Percentiles rank a stretch among this genome's conserved stretches.
phyloP scores from a whole-genome alignment of 129 eudicot genomes.

The Centrapalus pauciflorus region DNA sequence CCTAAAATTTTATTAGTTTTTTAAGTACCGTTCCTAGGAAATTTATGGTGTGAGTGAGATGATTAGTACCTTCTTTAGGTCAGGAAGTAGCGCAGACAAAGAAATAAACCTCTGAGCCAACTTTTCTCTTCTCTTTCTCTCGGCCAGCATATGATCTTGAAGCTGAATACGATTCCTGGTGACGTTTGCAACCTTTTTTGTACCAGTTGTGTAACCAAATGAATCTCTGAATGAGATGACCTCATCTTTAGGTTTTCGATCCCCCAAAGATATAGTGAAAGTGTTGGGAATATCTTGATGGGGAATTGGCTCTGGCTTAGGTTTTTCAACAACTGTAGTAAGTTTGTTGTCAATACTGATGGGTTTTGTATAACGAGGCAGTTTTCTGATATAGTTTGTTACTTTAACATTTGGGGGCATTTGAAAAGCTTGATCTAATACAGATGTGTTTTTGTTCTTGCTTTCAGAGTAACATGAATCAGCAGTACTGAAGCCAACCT shows the following conservation, averaged over 20 bases:
- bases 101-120: constrained; percentile 32
- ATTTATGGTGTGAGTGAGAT: neutral
- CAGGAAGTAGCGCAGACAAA: constrained; percentile 49
- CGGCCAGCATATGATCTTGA: constrained; percentile 50
- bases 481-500: constrained; percentile 9
- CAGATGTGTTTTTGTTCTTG: constrained; percentile 1
- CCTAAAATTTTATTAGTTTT: neutral
- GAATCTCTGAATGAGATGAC: neutral
- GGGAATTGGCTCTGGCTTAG: constrained; percentile 1
- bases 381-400: neutral
- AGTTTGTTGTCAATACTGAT: neutral
- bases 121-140: constrained; percentile 55
- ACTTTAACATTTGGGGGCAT: neutral
- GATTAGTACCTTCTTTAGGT: constrained; percentile 32
- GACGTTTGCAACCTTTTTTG: neutral
- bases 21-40: neutral
- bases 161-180: constrained; percentile 31
- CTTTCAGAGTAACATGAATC: constrained; percentile 13
- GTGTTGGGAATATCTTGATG: constrained; percentile 1
- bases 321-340: neutral
- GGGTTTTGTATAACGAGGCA: neutral
- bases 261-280: constrained; percentile 19
- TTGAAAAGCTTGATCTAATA: neutral
- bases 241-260: constrained; percentile 11
- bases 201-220: neutral